Base-by-base conservation (phyloP, 495 filamentous ascomycete genomes). In the Usnea hakonensis region DNA sequence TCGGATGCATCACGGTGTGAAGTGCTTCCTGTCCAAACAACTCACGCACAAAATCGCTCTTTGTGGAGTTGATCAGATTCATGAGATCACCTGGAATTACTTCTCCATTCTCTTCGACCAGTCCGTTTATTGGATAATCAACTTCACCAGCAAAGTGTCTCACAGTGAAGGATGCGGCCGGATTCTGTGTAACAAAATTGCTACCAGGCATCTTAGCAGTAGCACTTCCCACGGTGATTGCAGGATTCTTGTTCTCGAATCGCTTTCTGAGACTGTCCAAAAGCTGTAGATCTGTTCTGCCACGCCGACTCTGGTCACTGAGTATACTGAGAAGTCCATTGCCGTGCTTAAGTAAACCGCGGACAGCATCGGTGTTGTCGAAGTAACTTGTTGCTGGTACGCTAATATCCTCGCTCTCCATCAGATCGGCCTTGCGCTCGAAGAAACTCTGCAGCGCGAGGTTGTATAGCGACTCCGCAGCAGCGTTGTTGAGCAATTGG, bases 91-190 rank as follows among this genome's bases (percentile, higher is more conserved):
- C 92, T 21, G 92, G 95, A 65, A 98, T 91, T 54, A 96, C 84
- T 71, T 98, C 94, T 56, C 91, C 91, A 63, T 97, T 97, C 73
- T 95, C 91, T 73, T 98, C 94, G 11, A 96, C 77, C 36, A 98
- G 76, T 19, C 90, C 90, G 64, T 83, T 83, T 63, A 90, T 82
- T 35, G 90, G 85, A 68, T 98, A 98, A 60, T 98, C 94, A n/a
- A 97, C 88, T 72, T 97, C 93, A 32, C 92, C 94, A 52, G 92
- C 92, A 71, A 91, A 98, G 74, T 98, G 94, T 68, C 88, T 91
- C 62, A 98, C 85, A 2, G 90, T 91, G 72, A 97, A 97, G 19
- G 83, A 83, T 11, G 90, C 87, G 0, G 85, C 79, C 2, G 83
- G 80, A 67, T 89, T 90, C 60, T 87, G 82, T 1, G 91, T 88